Evolutionary conservation across 2,329 filamentous ascomycete genomes (phyloP).

Genomic region (Neocucurbitaria cava): DNA sequence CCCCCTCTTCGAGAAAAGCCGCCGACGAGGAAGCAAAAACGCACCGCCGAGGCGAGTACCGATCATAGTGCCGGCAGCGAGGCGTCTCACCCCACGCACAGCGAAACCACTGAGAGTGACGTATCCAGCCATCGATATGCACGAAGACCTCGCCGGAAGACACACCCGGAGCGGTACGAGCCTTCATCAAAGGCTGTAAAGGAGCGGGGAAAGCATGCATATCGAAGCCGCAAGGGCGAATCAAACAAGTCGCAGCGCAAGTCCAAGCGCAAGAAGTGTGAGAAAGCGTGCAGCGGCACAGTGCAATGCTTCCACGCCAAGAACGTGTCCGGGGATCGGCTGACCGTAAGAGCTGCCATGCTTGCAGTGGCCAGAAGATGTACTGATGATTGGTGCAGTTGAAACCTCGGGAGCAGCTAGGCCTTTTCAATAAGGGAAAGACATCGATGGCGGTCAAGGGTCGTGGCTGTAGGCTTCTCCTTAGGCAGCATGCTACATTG

Average conservation of each 20-base stretch:
- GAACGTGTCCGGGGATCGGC: conserved; percentile 53
- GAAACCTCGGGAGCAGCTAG: conserved; percentile 50
- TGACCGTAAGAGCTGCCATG: conserved; percentile 51
- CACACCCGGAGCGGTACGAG: conserved; percentile 55
- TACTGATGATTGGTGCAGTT: conserved; percentile 49
- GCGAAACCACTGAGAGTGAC: conserved; percentile 22
- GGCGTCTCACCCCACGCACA: conserved; percentile 18
- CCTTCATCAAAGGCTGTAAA: conserved; percentile 38
- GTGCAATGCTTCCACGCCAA: conserved; percentile 55
- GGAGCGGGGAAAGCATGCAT: conserved; percentile 31
- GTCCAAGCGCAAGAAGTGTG: conserved; percentile 45
- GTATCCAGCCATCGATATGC: conserved; percentile 45
- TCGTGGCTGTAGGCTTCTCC: conserved; percentile 48
- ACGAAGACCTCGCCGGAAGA: conserved; percentile 55
- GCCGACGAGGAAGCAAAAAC: conserved; percentile 4
- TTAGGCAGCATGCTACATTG: conserved; percentile 13
- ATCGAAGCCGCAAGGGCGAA: conserved; percentile 27
- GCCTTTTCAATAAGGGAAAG: conserved; percentile 58
- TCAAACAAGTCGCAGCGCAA: conserved; percentile 45
- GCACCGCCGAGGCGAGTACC: conserved; percentile 9
- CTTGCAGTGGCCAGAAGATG: conserved; percentile 10
- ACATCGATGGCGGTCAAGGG: conserved; percentile 55
- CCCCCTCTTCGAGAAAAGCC: conserved; percentile 16
- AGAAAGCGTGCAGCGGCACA: conserved; percentile 45
- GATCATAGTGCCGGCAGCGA: conserved; percentile 20